Base-by-base conservation (phyloP, 805 yeast species). In the Barnettozyma californica region DNA sequence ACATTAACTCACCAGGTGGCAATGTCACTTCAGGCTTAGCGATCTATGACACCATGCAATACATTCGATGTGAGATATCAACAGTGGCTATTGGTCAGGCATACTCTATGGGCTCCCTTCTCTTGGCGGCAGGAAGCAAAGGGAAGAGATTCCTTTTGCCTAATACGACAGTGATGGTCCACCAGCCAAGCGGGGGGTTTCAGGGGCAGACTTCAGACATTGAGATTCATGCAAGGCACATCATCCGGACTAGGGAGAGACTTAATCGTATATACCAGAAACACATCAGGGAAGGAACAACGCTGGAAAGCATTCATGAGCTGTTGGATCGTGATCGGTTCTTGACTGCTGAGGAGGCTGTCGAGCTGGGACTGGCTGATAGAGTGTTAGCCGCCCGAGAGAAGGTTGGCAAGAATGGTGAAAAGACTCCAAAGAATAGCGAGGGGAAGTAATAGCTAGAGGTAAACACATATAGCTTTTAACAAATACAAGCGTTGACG, bases 1-100 rank as follows among this genome's bases (percentile, higher is more conserved):
- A 61, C 42, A 60, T 61, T 46, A 66, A 66, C 47, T 63, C 68
- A 0, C 66, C 67, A 11, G 70, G 70, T 1, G 70, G 70, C 1
- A 55, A 57, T 19, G 64, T 66, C 34, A 63, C 66, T 6, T 59
- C 67, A 4, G 70, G 70, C 1, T 49, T 66, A 35, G 65, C 68
- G 4, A 63, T 66, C 31, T 64, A 66, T 41, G 70, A 66, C 42
- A 66, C 70, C 8, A 66, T 66, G 57, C 68, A 66, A 47, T 66
- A 62, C 42, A 59, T 65, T 37, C 50, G 55, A 34, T 54, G 63
- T 23, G 67, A 66, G 9, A 65, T 66, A 6, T 60, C 65, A 7
- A 66, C 69, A 2, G 65, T 66, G 33, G 67, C 69, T 40, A 56
- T 66, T 9, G 69, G 69, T 3, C 62, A 64, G 36, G 67, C 68